These are phyloP conservation scores for Eutrema heterophyllum DNA, from an alignment of 345 rosid genomes.

Conservation along the genomic window DNA sequence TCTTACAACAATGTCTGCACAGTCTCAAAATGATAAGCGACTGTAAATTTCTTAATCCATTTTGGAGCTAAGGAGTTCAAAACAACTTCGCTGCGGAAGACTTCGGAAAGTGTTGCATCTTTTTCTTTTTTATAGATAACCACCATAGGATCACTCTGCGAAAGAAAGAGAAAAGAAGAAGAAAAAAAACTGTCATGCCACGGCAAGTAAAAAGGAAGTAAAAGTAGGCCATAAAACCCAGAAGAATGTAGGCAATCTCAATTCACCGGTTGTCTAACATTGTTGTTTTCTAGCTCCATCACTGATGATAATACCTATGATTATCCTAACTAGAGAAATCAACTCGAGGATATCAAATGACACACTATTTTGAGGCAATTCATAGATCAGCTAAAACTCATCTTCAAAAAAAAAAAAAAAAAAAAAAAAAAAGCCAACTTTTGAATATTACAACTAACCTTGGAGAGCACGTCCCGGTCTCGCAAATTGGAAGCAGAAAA, in stretches of 20 bases:
- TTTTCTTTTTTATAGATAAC: slow-evolving; percentile 50
- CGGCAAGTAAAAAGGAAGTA: too few species aligned
- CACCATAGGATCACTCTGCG: slow-evolving; percentile 81
- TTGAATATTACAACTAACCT: slow-evolving; percentile 40
- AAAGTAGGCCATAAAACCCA: not conserved
- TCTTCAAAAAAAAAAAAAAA: not conserved
- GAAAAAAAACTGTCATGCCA: too few species aligned
- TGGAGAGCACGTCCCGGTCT: slow-evolving; percentile 73
- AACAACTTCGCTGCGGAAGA: slow-evolving; percentile 79
- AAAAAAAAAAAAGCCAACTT: not conserved
- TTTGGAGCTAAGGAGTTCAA: slow-evolving; percentile 61
- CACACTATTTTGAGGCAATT: not conserved
- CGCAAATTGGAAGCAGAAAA: slow-evolving; percentile 68
- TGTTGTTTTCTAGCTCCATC: not conserved
- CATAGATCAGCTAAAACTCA: not conserved
- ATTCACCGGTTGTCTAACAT: not conserved
- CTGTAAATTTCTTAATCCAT: slow-evolving; percentile 64
- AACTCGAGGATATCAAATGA: too few species aligned
- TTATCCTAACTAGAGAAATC: not conserved
- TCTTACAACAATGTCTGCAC: slow-evolving; percentile 71
- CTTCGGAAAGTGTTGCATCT: slow-evolving; percentile 60
- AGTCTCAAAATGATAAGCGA: slow-evolving; percentile 73
- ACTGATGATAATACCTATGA: not conserved
- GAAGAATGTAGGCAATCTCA: not conserved
- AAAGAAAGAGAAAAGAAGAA: too few species aligned